These are phyloP conservation scores for Kwoniella dejecticola DNA, from an alignment of 768 basidiomycete species.

Conservation along the genomic window DNA sequence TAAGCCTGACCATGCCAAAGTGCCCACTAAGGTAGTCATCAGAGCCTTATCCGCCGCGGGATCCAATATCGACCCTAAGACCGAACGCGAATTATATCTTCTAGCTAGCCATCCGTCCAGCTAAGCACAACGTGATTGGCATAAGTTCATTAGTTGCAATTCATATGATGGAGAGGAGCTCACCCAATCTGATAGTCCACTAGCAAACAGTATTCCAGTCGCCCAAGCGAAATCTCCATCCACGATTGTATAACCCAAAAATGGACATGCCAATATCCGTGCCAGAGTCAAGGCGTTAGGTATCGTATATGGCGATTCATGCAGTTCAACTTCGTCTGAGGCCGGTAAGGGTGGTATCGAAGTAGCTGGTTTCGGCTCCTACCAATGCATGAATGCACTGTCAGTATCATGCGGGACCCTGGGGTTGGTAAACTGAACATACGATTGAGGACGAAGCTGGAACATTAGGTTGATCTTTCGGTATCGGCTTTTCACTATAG, in stretches of 20 bases:
- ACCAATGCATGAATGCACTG: not conserved
- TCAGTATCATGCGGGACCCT: not conserved
- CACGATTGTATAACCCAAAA: constrained; percentile 87
- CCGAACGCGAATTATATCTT: constrained; percentile 78
- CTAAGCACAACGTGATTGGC: constrained; percentile 58
- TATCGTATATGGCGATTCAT: constrained; percentile 68
- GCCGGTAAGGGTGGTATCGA: constrained; percentile 17
- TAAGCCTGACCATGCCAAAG: constrained; percentile 77
- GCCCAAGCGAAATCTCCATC: constrained; percentile 77
- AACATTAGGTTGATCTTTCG: constrained; percentile 6
- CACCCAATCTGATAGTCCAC: constrained; percentile 90
- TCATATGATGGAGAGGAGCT: not conserved
- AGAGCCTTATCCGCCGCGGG: constrained; percentile 95
- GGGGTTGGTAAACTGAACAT: not conserved
- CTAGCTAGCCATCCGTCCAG: constrained; percentile 89
- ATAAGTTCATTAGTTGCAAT: not conserved
- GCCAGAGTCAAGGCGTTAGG: constrained; percentile 88
- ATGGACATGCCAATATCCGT: constrained; percentile 83
- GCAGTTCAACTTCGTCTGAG: constrained; percentile 34
- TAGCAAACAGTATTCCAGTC: constrained; percentile 80
- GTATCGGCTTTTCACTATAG: constrained; percentile 5
- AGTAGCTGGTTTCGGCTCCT: constrained; percentile 10
- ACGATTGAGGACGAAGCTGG: constrained; percentile 15
- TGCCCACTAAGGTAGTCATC: constrained; percentile 89
- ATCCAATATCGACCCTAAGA: constrained; percentile 93